These are phyloP conservation scores for Collariella sp. DNA, from an alignment of 495 filamentous ascomycete species.

Conservation along the genomic window DNA sequence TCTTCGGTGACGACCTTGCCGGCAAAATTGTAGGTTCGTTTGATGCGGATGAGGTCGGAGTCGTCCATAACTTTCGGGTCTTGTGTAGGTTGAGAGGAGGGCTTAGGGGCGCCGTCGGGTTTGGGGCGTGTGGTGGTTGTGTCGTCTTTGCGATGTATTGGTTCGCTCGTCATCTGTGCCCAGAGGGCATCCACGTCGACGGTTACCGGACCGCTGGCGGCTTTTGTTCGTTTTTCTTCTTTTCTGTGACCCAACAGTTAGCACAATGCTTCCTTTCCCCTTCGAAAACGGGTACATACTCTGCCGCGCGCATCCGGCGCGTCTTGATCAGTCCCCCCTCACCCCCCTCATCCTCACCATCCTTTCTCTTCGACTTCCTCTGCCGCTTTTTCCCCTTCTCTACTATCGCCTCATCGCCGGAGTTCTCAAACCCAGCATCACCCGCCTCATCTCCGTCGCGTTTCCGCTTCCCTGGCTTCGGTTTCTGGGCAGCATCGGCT, in stretches of 20 bases:
- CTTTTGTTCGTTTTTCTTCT: slow-evolving; percentile 54
- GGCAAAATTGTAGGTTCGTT: slow-evolving; percentile 83
- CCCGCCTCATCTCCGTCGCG: slow-evolving; percentile 31
- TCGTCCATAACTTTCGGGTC: slow-evolving; percentile 2
- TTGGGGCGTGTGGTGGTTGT: slow-evolving; percentile 3
- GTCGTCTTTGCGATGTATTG: slow-evolving; percentile 1
- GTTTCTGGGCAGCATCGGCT: slow-evolving; percentile 1
- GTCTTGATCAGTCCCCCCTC: slow-evolving; percentile 81
- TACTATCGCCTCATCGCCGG: slow-evolving; percentile 75
- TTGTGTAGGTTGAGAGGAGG: slow-evolving; percentile 17
- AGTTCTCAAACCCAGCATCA: slow-evolving; percentile 47
- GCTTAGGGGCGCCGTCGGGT: slow-evolving; percentile 12
- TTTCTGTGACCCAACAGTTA: slow-evolving; percentile 40
- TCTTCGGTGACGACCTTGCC: slow-evolving; percentile 77
- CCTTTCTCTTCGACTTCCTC: slow-evolving; percentile 45
- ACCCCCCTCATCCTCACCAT: slow-evolving; percentile 51
- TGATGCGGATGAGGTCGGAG: slow-evolving; percentile 63
- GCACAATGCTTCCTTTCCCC: background rate
- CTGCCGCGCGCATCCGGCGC: slow-evolving; percentile 54
- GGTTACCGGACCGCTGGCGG: slow-evolving; percentile 59
- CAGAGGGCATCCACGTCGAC: slow-evolving; percentile 87
- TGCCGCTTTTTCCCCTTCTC: slow-evolving; percentile 48
- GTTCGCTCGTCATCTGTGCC: slow-evolving; percentile 60
- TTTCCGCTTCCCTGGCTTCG: slow-evolving; percentile 30
- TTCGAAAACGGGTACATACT: slow-evolving; percentile 29